Conservation (phyloP, 2,329 filamentous ascomycete genomes). For the Colletotrichum falcatum region DNA sequence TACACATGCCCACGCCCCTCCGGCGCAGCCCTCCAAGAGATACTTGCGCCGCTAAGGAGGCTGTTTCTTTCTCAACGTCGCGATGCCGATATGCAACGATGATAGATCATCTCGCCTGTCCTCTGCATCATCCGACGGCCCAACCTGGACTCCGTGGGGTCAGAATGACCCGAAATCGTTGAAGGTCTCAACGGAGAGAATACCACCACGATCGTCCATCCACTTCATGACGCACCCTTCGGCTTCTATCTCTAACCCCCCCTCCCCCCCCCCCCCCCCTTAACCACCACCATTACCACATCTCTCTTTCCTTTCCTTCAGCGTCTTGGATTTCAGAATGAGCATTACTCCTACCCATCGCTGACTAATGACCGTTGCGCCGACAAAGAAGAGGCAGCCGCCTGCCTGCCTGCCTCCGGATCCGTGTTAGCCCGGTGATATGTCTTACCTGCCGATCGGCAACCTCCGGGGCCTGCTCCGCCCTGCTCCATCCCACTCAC, state of each 20-base stretch:
- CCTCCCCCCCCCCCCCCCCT: neutral
- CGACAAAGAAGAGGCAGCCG: conserved; percentile 26
- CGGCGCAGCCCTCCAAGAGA: neutral
- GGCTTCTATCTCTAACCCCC: neutral
- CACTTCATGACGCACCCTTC: neutral
- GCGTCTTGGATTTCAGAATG: neutral
- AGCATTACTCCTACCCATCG: neutral
- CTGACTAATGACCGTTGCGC: conserved; percentile 35
- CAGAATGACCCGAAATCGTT: conserved; percentile 5
- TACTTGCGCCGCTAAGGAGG: conserved; percentile 9
- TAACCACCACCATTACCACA: no score
- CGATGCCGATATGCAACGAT: conserved; percentile 11
- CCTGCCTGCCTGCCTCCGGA: conserved; percentile 13
- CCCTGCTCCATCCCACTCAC: neutral
- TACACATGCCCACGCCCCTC: neutral
- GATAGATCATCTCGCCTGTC: neutral
- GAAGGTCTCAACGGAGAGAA: neutral
- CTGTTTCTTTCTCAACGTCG: conserved; percentile 37
- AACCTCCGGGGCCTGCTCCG: conserved; percentile 3
- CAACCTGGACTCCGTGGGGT: conserved; percentile 16
- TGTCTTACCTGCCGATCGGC: conserved; percentile 1
- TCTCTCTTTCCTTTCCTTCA: neutral
- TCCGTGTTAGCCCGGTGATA: conserved; percentile 17
- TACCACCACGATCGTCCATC: neutral
- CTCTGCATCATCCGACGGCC: conserved; percentile 22